Base-by-base conservation (phyloP, 108 stramenopile genomes). In the Cafeteria roenbergensis region DNA sequence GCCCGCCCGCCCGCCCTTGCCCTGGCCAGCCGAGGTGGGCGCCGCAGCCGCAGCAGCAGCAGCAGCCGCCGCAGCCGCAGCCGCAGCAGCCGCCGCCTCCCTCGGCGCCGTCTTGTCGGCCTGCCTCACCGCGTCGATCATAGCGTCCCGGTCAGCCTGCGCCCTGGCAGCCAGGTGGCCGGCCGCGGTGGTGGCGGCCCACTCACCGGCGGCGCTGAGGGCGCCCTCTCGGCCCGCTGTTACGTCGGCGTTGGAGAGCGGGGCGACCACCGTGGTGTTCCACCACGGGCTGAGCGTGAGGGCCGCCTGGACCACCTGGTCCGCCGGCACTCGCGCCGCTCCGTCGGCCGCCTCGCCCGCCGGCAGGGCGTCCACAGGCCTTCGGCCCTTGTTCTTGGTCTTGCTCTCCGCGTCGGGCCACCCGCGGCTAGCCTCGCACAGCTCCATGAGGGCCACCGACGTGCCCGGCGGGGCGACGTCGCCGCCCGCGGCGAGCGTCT, bases 121-220 rank as follows among this genome's bases (percentile, higher is more conserved):
- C 25, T 21, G n/a, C 52, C 24, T 9, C 25, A 25, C 34, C 34
- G 57, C 34, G 30, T 31, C 34, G 12, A 22, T 31, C 20, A 31
- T 31, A 22, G 57, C 57, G 22, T 58, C 57, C 1, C 8, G 20
- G 9, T 20, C 57, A 8, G 55, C 4, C 55, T 56, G 25, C 9
- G 55, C 85, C 84, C 24, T 76, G 74, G 63, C 78, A 77, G 30
- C 76, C 74, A 57, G 77, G 73, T 30, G 75, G 69, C 48, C 64
- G 62, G 1, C 52, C 17, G 52, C 52, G 52, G 52, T 52, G 3
- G 21, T 52, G 52, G n/a, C 52, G 52, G 3, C 52, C 2, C 24
- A n/a, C 24, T 52, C 17, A 4, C 1, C 32, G 3, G 58, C 58
- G 3, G 58, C 58, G 22, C 29, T 4, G 24, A 59, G 30, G 21